These are phyloP conservation scores for Actinomortierella wolfii DNA, from an alignment of 371 early-diverging fungal genomes.

Conservation along the genomic window DNA sequence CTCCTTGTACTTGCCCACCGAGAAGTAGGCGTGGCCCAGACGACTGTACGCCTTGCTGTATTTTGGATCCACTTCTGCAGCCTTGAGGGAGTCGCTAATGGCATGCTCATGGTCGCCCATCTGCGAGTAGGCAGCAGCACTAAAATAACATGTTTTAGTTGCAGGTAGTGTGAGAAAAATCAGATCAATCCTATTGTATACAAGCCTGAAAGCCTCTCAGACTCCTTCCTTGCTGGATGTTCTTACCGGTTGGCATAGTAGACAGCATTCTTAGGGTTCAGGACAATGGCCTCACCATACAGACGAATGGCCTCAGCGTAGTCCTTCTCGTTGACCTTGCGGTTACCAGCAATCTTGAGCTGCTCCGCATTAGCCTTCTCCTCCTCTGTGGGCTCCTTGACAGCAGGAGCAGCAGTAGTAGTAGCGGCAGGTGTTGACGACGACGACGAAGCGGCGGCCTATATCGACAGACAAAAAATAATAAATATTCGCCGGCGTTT, in stretches of 20 bases:
- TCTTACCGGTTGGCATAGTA: slow-evolving; percentile 92
- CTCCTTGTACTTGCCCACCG: slow-evolving; percentile 78
- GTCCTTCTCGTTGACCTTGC: slow-evolving; percentile 79
- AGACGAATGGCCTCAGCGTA: slow-evolving; percentile 85
- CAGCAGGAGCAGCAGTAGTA: slow-evolving; percentile 3
- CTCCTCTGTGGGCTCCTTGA: slow-evolving; percentile 51
- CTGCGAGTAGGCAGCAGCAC: slow-evolving; percentile 95
- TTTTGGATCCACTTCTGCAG: slow-evolving; percentile 83
- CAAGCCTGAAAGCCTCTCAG: too few species aligned
- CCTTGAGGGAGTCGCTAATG: slow-evolving; percentile 83
- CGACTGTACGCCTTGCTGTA: slow-evolving; percentile 95
- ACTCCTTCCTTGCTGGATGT: too few species aligned
- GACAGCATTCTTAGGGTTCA: slow-evolving; percentile 85
- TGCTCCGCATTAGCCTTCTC: slow-evolving; percentile 84
- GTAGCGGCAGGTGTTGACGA: slow-evolving; percentile 13
- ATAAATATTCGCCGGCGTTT: too few species aligned
- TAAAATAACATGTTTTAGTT: slow-evolving; percentile 29
- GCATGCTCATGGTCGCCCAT: slow-evolving; percentile 86
- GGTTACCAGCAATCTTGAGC: slow-evolving; percentile 82
- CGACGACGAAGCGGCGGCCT: slow-evolving; percentile 26
- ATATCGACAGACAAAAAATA: background rate
- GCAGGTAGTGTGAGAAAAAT: too few species aligned
- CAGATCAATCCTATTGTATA: too few species aligned
- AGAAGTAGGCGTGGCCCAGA: slow-evolving; percentile 92
- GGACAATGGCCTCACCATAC: slow-evolving; percentile 90